Evolutionary conservation across 2,329 filamentous ascomycete species (phyloP).

Genomic region (Colletotrichum kahawae): DNA sequence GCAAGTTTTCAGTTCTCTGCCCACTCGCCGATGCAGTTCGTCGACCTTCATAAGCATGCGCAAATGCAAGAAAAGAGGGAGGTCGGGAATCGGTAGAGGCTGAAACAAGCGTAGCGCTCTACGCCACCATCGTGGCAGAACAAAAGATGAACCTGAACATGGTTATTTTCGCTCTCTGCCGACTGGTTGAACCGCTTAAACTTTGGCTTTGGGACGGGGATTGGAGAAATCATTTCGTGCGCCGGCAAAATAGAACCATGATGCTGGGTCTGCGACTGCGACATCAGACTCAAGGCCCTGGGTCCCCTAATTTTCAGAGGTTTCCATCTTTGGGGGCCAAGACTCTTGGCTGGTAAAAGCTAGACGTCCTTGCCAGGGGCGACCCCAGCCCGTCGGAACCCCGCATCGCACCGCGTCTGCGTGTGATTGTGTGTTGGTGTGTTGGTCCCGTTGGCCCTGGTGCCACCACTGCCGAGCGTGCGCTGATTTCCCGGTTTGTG

Average conservation of each 20-base stretch:
- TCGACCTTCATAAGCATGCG: neutral
- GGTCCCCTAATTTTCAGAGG: neutral
- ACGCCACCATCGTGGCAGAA: neutral
- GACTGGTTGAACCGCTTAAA: neutral
- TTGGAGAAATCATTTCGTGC: neutral
- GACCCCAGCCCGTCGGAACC: neutral
- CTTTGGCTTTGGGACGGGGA: neutral
- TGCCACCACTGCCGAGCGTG: neutral
- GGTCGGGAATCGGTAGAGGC: neutral
- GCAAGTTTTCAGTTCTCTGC: neutral
- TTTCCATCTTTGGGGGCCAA: conserved; percentile 8
- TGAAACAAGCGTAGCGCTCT: conserved; percentile 13
- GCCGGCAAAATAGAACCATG: conserved; percentile 3
- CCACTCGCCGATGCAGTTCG: neutral
- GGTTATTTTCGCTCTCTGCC: neutral
- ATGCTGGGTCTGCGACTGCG: neutral
- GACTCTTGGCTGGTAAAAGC: conserved; percentile 9
- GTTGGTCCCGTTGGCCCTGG: neutral
- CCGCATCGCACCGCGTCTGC: neutral
- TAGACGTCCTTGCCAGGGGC: neutral
- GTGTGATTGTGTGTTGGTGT: neutral
- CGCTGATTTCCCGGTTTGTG: neutral
- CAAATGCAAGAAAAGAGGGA: neutral
- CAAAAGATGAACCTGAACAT: conserved; percentile 12
- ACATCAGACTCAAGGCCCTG: neutral